phyloP scores from a whole-genome alignment of 805 yeast species.

The Wickerhamiella bombiphila region DNA sequence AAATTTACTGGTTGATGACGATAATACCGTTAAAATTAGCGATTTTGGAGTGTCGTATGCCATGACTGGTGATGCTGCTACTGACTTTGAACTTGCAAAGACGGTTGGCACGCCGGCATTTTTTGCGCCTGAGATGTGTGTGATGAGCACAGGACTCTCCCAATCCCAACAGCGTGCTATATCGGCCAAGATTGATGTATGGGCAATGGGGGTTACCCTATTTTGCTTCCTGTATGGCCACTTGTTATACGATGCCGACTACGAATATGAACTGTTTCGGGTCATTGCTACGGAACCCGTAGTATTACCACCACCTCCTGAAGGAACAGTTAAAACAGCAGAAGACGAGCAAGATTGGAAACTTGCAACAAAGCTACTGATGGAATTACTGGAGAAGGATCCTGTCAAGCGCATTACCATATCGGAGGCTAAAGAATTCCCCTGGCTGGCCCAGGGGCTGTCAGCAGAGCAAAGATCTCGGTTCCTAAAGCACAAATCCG shows the following conservation, averaged over 20 bases:
- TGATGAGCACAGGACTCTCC: slow-evolving; percentile 9
- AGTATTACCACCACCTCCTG: slow-evolving; percentile 35
- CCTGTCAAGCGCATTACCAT: slow-evolving; percentile 57
- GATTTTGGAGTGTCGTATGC: slow-evolving; percentile 94
- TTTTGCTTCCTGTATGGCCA: slow-evolving; percentile 78
- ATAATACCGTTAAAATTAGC: slow-evolving; percentile 74
- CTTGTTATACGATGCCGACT: slow-evolving; percentile 77
- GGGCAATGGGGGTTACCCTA: slow-evolving; percentile 92
- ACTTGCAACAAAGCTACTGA: slow-evolving; percentile 39
- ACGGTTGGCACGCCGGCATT: slow-evolving; percentile 98
- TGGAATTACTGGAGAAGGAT: slow-evolving; percentile 50
- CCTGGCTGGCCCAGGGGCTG: slow-evolving; percentile 42
- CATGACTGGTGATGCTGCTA: slow-evolving; percentile 31
- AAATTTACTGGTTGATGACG: slow-evolving; percentile 55
- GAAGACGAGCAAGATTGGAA: slow-evolving; percentile 17
- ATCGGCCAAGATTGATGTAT: slow-evolving; percentile 79
- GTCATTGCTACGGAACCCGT: slow-evolving; percentile 55
- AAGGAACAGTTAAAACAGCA: slow-evolving; percentile 1
- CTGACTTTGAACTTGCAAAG: slow-evolving; percentile 76
- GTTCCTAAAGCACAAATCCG: slow-evolving; percentile 21
- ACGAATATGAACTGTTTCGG: slow-evolving; percentile 73
- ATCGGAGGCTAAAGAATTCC: slow-evolving; percentile 58
- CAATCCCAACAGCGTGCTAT: slow-evolving; percentile 32
- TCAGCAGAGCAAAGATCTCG: slow-evolving; percentile 19
- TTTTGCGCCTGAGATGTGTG: slow-evolving; percentile 84